Evolutionary conservation across 2,329 filamentous ascomycete genomes (phyloP).

Genomic region (Ophiocordyceps camponoti-saundersi): DNA sequence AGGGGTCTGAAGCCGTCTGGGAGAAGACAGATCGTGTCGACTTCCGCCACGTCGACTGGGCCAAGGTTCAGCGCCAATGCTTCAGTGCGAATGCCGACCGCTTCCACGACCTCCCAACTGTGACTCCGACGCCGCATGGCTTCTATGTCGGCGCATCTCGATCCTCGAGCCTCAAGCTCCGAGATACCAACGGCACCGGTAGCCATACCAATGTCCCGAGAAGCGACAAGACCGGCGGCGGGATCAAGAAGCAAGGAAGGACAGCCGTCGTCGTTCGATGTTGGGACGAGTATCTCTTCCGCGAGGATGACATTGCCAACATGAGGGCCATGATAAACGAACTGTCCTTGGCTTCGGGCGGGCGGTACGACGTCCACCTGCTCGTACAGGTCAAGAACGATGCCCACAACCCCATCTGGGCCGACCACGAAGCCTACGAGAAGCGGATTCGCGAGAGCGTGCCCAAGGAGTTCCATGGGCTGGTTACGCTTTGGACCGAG

Average conservation of each 20-base stretch:
- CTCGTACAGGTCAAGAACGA: conserved; percentile 73
- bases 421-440: conserved; percentile 51
- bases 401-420: conserved; percentile 59
- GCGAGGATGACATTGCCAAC: conserved; percentile 65
- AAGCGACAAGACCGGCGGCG: conserved; percentile 1
- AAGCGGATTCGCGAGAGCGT: conserved; percentile 50
- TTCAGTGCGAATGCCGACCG: conserved; percentile 51
- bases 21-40: conserved; percentile 53
- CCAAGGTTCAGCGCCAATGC: conserved; percentile 59
- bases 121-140: conserved; percentile 24
- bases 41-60: conserved; percentile 64
- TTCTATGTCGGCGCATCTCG: conserved; percentile 24
- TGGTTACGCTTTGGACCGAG: conserved; percentile 87
- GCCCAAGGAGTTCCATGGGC: conserved; percentile 71
- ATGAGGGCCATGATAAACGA: conserved; percentile 74
- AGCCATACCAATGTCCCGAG: background rate
- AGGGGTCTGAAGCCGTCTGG: conserved; percentile 72
- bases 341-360: conserved; percentile 62
- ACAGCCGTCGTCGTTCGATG: conserved; percentile 70
- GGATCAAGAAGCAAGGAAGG: conserved; percentile 12
- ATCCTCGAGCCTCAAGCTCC: background rate
- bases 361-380: conserved; percentile 74
- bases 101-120: conserved; percentile 36
- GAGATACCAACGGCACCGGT: conserved; percentile 1
- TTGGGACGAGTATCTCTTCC: conserved; percentile 68